These are phyloP conservation scores for Pholiota adiposa DNA, from an alignment of 1,284 basidiomycete genomes.

Conservation along the genomic window DNA sequence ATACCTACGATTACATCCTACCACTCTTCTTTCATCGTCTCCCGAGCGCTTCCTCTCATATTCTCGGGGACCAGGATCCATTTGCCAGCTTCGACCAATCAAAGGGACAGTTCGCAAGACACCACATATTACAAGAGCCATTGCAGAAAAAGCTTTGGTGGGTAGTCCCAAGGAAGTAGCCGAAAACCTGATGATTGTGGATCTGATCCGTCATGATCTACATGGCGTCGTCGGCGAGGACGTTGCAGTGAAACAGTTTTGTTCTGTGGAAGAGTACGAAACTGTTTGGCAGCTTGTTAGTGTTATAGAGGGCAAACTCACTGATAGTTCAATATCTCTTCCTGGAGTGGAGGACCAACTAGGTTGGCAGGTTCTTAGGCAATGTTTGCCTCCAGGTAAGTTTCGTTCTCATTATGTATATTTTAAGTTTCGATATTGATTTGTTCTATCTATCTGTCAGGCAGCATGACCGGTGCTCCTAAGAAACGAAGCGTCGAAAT, in stretches of 20 bases:
- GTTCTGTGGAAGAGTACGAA: conserved; percentile 90
- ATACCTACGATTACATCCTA: conserved; percentile 75
- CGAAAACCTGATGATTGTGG: conserved; percentile 99
- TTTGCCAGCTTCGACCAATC: conserved; percentile 91
- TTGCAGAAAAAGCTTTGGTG: conserved; percentile 67
- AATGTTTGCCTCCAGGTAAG: conserved; percentile 87
- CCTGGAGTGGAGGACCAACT: conserved; percentile 48
- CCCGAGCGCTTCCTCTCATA: conserved; percentile 96
- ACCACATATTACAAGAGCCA: conserved; percentile 60
- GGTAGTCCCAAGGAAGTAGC: conserved; percentile 92
- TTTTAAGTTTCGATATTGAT: neutral
- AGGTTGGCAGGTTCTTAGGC: conserved; percentile 79
- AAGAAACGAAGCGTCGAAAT: conserved; percentile 95
- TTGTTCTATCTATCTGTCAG: conserved; percentile 40
- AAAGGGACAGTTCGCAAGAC: conserved; percentile 88
- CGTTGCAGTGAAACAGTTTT: conserved; percentile 87
- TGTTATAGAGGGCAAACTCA: conserved; percentile 78
- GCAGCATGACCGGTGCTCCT: conserved; percentile 98
- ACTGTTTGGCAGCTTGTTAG: conserved; percentile 98
- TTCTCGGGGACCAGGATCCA: conserved; percentile 60
- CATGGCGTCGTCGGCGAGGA: conserved; percentile 76
- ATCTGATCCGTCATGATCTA: conserved; percentile 93
- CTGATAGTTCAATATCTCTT: conserved; percentile 30
- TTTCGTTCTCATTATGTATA: conserved; percentile 16
- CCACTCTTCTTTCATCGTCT: conserved; percentile 77